Evolutionary conservation across 1,284 basidiomycete species (phyloP), one percentile per base, ranked within the genome.

Genomic region (Boletus smithii): DNA sequence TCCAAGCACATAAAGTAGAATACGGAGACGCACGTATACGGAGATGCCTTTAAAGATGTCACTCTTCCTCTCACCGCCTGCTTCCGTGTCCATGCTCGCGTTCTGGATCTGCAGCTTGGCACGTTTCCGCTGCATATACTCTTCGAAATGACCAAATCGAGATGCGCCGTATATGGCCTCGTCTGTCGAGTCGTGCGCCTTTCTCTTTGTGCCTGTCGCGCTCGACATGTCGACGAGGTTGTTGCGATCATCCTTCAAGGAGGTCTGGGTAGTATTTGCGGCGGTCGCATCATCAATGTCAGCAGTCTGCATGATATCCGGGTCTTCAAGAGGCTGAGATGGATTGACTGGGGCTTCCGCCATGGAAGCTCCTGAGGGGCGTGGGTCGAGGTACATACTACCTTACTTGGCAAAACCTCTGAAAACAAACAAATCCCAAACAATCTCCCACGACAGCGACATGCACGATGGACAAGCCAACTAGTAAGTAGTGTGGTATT

Each of bases 21-120:
- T n/a, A n/a, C n/a, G n/a, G n/a, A n/a, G n/a, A 68, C 79, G 58
- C 63, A 95, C 93, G 67, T 95, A 91, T 49, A 95, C 84, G 0
- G 85, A 74, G 18, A 94, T 52, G 1, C 83, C 86, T 26, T 73
- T 69, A 55, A 95, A 91, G 31, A 95, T 79, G 48, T 71, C 69
- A n/a, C 73, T 74, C 38, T 68, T 67, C 42, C 46, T 58, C 7
- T 56, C 56, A 0, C 53, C 53, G 23, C 54, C 49, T 20, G 50
- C 38, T 1, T 58, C 62, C 4, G 62, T 57, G 23, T 74, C 76
- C 37, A 91, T 73, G 50, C 79, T 75, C 4, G 74, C 65, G 55
- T 94, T 93, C 69, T 95, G 91, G 10, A 91, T 82, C 61, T 94
- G 90, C 36, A 95, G 65, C 65, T 98, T 98, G 39, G 86, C 83